Percentiles rank a stretch among this genome's conserved stretches.
Evolutionary conservation across 768 basidiomycete species (phyloP).

Genomic region (Panellus pusillus): DNA sequence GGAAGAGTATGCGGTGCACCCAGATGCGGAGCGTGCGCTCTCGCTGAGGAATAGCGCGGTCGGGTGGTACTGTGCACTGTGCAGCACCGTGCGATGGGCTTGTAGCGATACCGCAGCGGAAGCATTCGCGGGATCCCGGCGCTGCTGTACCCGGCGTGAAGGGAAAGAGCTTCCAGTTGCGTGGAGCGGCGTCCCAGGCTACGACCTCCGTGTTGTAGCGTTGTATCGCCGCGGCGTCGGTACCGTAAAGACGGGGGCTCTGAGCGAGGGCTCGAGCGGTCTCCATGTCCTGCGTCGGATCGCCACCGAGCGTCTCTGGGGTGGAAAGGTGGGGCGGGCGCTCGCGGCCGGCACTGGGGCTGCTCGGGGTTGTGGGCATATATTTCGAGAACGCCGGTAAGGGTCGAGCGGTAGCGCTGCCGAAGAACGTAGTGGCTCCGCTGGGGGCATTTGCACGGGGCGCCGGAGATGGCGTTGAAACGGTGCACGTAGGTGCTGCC

Average conservation of each 20-base stretch:
- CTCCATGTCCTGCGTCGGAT: not conserved
- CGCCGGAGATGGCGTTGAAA: too few relatives aligned
- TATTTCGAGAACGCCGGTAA: too few relatives aligned
- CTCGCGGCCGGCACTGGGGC: too few relatives aligned
- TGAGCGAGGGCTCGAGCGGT: not conserved
- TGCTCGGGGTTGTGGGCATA: too few relatives aligned
- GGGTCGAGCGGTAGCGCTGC: too few relatives aligned
- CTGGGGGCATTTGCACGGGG: too few relatives aligned
- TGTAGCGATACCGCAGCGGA: slow-evolving; percentile 2
- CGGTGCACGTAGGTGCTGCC: too few relatives aligned
- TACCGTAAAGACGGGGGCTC: not conserved
- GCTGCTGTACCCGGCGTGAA: not conserved
- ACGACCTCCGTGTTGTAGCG: not conserved
- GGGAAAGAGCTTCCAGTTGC: not conserved
- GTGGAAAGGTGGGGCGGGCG: too few relatives aligned
- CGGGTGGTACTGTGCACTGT: not conserved
- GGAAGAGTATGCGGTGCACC: not conserved
- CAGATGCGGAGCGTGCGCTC: not conserved
- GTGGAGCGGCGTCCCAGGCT: not conserved
- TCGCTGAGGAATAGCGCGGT: not conserved
- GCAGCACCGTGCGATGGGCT: not conserved
- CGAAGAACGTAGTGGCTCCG: too few relatives aligned
- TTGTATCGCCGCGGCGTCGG: not conserved
- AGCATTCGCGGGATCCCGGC: slow-evolving; percentile 5
- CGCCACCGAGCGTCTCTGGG: not conserved